Conservation (phyloP, 2,329 filamentous ascomycete species). For the Elsinoe necatrix region DNA sequence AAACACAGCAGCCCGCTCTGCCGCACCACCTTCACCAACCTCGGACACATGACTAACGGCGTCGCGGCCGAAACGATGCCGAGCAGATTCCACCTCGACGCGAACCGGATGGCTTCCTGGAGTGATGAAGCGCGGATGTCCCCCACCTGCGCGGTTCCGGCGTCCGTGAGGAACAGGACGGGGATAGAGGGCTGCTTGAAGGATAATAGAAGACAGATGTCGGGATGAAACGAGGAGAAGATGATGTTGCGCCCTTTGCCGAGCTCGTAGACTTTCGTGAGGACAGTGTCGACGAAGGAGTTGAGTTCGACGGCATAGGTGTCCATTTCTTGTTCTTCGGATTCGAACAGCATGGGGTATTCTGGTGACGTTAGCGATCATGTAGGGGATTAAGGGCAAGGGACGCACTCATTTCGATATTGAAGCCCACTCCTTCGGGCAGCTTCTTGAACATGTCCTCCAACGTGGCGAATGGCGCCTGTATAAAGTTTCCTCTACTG, state of each 20-base stretch:
- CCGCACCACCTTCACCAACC: slow-evolving; percentile 86
- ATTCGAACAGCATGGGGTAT: slow-evolving; percentile 96
- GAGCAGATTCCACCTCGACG: slow-evolving; percentile 85
- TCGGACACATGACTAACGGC: slow-evolving; percentile 78
- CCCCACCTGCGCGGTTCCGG: slow-evolving; percentile 69
- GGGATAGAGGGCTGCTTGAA: slow-evolving; percentile 98
- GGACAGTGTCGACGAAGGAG: slow-evolving; percentile 88
- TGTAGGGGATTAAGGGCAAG: not conserved
- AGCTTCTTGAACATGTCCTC: slow-evolving; percentile 87
- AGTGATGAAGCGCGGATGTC: slow-evolving; percentile 85
- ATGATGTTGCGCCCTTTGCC: slow-evolving; percentile 81
- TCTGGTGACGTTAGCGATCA: slow-evolving; percentile 39
- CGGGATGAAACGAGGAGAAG: slow-evolving; percentile 95
- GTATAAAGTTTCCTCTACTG: slow-evolving; percentile 86
- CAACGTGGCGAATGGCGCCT: slow-evolving; percentile 88
- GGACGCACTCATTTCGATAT: slow-evolving; percentile 78
- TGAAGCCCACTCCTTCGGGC: slow-evolving; percentile 79
- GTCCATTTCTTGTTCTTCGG: slow-evolving; percentile 92
- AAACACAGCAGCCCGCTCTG: slow-evolving; percentile 90
- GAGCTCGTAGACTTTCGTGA: slow-evolving; percentile 81
- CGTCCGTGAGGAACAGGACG: slow-evolving; percentile 87
- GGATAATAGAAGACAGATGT: slow-evolving; percentile 85
- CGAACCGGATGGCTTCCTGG: slow-evolving; percentile 92
- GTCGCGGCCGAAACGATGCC: slow-evolving; percentile 86
- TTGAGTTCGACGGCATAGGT: slow-evolving; percentile 93